Percentiles rank a stretch among this genome's conserved stretches.
phyloP scores from a whole-genome alignment of 2,329 filamentous ascomycete genomes.

The Davidsoniella neocaledoniae region DNA sequence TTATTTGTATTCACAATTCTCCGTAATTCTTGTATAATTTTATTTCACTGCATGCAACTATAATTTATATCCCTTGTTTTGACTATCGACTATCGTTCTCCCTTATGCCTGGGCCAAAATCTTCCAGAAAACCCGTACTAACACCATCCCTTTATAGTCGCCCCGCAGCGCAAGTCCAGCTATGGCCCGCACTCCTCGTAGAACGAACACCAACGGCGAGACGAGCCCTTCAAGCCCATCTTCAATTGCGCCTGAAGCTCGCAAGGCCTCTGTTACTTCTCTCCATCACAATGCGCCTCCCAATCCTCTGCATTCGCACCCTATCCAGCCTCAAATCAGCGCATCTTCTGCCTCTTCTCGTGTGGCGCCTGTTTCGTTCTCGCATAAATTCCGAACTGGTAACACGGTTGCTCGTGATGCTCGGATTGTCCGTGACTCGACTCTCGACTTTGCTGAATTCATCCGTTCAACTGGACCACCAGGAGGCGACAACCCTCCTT shows the following conservation, averaged over 20 bases:
- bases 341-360: constrained; percentile 13
- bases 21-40: too few species aligned
- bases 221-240: constrained; percentile 30
- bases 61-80: neutral
- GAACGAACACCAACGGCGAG: constrained; percentile 28
- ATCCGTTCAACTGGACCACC: constrained; percentile 68
- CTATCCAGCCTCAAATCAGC: constrained; percentile 5
- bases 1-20: too few species aligned
- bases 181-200: constrained; percentile 25
- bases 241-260: constrained; percentile 24
- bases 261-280: constrained; percentile 11
- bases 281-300: constrained; percentile 11
- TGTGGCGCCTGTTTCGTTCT: neutral
- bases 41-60: neutral
- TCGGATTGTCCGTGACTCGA: constrained; percentile 51
- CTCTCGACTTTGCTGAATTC: constrained; percentile 75
- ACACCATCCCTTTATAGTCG: constrained; percentile 8
- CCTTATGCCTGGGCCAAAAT: too few species aligned
- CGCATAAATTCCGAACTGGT: neutral
- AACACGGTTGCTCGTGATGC: constrained; percentile 47
- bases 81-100: neutral
- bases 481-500: constrained; percentile 22
- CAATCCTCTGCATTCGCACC: constrained; percentile 11
- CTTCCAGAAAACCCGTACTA: constrained; percentile 5
- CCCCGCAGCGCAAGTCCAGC: constrained; percentile 23